Conservation (phyloP, 495 filamentous ascomycete genomes). For the Neurospora sp. region DNA sequence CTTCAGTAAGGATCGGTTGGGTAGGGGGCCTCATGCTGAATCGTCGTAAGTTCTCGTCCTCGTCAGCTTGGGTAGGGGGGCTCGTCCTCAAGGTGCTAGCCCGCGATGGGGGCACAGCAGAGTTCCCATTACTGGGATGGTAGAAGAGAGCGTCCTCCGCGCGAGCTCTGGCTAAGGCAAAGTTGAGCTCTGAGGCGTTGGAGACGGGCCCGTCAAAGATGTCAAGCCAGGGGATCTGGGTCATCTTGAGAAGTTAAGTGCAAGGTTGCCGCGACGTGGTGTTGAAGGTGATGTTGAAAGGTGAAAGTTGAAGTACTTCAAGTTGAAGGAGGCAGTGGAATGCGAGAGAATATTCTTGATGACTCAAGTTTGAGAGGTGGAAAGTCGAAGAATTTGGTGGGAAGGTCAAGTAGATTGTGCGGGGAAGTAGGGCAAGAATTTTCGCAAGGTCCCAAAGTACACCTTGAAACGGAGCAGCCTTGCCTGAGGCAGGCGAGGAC, state of each 20-base stretch:
- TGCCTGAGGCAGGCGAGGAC: neutral
- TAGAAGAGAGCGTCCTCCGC: neutral
- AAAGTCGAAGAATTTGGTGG: neutral
- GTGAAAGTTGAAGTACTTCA: neutral
- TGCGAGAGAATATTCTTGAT: neutral
- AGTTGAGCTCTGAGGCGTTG: neutral
- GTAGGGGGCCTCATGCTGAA: neutral
- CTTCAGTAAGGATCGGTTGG: neutral
- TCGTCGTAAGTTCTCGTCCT: neutral
- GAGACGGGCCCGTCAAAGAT: neutral
- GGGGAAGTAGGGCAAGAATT: neutral
- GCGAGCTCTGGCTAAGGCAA: neutral
- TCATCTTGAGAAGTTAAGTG: neutral
- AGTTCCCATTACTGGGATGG: neutral
- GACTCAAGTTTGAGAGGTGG: neutral
- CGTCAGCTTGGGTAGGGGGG: neutral
- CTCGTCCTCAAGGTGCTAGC: neutral
- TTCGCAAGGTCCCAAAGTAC: neutral
- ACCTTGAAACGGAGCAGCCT: neutral
- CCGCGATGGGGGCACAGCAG: neutral
- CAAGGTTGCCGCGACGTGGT: neutral
- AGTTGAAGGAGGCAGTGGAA: neutral
- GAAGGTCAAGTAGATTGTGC: neutral
- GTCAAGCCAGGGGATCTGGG: neutral
- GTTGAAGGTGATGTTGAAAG: neutral